Base-by-base conservation (phyloP, 768 basidiomycete genomes). In the Paxillus ammoniavirescens region DNA sequence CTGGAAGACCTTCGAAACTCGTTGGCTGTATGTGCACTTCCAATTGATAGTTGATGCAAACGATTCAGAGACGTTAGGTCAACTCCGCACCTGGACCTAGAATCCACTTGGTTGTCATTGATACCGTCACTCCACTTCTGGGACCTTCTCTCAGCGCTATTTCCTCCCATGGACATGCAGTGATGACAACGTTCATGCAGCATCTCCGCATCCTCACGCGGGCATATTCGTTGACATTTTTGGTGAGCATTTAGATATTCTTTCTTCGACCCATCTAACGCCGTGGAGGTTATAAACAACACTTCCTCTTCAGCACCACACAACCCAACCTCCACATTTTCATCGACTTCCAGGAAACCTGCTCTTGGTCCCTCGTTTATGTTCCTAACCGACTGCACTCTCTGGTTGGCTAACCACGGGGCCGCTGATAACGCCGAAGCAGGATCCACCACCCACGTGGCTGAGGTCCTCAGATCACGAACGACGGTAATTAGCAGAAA, bases 321-420 rank as follows among this genome's bases (percentile, higher is more conserved):
- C 52, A 72, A 77, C 50, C 65, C 72, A 8, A 17, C 57, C 41
- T 71, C 75, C 0, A 64, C 57, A 10, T 76, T 75, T 35, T 51
- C 70, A 47, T 68, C 66, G 5, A 72, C 69, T 1, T 71, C 65
- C 8, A 74, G 81, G 52, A 90, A 87, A 61, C 88, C 89, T 5
- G 86, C 87, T 1, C 73, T 92, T 13, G 90, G 89, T 0, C 83
- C 89, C 1, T 85, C 88, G 1, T 92, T 91, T 55, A 74, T 84
- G 7, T 87, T 81, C 66, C 69, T 89, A 65, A 80, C 83, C 2
- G 90, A 91, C 61, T 82, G 80, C 14, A 87, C 86, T 0, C 58
- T 92, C n/a, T 91, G 89, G 89, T 72, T 90, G 9, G 73, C 78
- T 9, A 69, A 60, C 31, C 60, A 56, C 2, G 51, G 57, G 9